Evolutionary conservation across 768 basidiomycete species (phyloP).

Genomic region (Fomitopsis pulvina): DNA sequence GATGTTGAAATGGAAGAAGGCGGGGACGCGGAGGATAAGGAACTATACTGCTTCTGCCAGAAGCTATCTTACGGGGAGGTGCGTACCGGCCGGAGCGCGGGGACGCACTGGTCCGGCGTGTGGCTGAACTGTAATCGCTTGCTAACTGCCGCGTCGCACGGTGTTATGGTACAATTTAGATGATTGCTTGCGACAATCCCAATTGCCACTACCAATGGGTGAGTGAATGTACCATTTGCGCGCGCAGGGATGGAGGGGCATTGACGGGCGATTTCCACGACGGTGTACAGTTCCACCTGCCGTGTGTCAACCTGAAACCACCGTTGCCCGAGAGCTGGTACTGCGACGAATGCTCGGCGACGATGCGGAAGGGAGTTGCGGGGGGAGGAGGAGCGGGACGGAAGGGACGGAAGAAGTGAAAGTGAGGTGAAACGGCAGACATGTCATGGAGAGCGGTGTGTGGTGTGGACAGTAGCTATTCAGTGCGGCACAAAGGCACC

Average conservation of each 20-base stretch:
- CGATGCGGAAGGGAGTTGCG: constrained; percentile 7
- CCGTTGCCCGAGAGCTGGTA: constrained; percentile 55
- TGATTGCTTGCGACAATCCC: constrained; percentile 60
- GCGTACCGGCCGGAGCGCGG: constrained; percentile 11
- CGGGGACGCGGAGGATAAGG: constrained; percentile 52
- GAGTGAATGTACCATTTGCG: constrained; percentile 21
- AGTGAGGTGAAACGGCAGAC: background rate
- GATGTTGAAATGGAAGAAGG: constrained; percentile 34
- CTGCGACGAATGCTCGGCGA: constrained; percentile 44
- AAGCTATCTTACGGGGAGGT: constrained; percentile 57
- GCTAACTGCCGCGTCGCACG: constrained; percentile 3
- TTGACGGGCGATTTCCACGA: background rate
- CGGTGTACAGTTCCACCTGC: constrained; percentile 48
- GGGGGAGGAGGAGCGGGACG: constrained; percentile 18
- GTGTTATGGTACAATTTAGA: constrained; percentile 24
- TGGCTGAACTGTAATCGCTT: background rate
- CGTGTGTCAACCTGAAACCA: constrained; percentile 51
- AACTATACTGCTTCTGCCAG: constrained; percentile 57
- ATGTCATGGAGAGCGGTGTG: background rate
- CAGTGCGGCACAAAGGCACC: background rate
- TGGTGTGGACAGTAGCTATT: background rate
- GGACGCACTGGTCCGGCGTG: constrained; percentile 1
- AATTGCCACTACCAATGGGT: constrained; percentile 59
- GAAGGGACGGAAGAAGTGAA: constrained; percentile 35
- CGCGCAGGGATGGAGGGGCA: too few relatives aligned